Conservation (phyloP, 345 rosid species). For the Brassica juncea region DNA sequence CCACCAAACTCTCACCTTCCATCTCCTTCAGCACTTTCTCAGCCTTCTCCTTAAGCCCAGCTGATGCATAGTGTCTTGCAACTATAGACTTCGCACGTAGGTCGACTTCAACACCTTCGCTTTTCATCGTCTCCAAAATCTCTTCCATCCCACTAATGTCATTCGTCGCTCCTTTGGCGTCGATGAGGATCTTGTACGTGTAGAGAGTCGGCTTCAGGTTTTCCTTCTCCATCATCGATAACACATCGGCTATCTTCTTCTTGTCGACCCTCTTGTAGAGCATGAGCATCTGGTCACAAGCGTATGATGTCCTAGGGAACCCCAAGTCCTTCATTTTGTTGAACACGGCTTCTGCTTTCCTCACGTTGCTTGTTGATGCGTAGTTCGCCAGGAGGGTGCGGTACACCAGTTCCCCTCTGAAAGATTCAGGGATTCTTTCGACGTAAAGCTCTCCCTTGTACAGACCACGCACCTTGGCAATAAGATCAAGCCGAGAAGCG, state of each 20-base stretch:
- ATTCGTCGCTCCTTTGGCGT: slow-evolving; percentile 64
- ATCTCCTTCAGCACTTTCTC: slow-evolving; percentile 66
- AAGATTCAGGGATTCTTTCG: slow-evolving; percentile 59
- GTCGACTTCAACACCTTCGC: slow-evolving; percentile 77
- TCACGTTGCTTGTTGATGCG: slow-evolving; percentile 46
- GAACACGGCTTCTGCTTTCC: slow-evolving; percentile 78
- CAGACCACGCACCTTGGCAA: slow-evolving; percentile 68
- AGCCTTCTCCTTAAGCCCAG: slow-evolving; percentile 68
- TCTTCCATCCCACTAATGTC: slow-evolving; percentile 87
- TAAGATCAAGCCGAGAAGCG: slow-evolving; percentile 78
- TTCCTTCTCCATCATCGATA: slow-evolving; percentile 90
- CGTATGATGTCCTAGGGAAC: slow-evolving; percentile 66
- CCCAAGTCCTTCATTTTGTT: slow-evolving; percentile 79
- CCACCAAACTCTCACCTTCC: slow-evolving; percentile 71
- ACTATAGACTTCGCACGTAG: slow-evolving; percentile 43
- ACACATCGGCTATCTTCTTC: slow-evolving; percentile 80
- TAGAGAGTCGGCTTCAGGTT: slow-evolving; percentile 62
- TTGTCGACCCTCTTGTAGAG: slow-evolving; percentile 77
- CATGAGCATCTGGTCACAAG: slow-evolving; percentile 84
- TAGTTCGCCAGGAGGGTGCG: slow-evolving; percentile 69
- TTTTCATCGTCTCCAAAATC: slow-evolving; percentile 79
- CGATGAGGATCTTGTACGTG: slow-evolving; percentile 73
- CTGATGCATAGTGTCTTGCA: slow-evolving; percentile 68
- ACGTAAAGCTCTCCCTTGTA: slow-evolving; percentile 63
- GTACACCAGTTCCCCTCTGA: slow-evolving; percentile 70